Evolutionary conservation across 495 filamentous ascomycete species (phyloP), one percentile per base, ranked within the genome.

Genomic region (Arthonia radiata): DNA sequence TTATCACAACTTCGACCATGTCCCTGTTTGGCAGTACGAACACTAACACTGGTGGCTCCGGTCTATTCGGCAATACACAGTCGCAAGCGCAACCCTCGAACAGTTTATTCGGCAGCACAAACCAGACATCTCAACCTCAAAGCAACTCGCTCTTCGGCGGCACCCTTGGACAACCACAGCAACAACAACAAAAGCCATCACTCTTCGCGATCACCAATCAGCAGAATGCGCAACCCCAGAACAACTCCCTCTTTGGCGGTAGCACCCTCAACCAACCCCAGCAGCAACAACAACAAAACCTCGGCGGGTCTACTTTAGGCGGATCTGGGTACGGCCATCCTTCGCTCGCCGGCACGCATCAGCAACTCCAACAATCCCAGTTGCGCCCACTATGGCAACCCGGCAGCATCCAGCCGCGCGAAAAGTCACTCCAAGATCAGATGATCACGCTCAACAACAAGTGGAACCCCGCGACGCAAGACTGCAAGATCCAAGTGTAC

Each of bases 401-500:
- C 13, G 13, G 25, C 25, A 26, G 25, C 13, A 14, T 15, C 25
- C 25, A 26, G 25, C 25, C 25, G 13, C 13, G 61, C 27, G 77
- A 86, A 40, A 83, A 80, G 38, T 66, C 76, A 13, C 67, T 92
- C 9, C 63, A 67, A 10, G 78, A 89, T 34, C 83, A 94, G 49
- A 79, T 93, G 27, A 48, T 63, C 28, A 57, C 70, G 13, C 59
- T 93, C 32, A 55, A 62, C 23, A 57, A 71, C 18, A 91, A 92
- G 56, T 99, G 86, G 86, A 61, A 80, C 35, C 64, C 76, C 1
- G 44, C 51, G 5, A 64, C 55, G 39, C 64, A 61, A 7, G 56
- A 64, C 33, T 90, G 77, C 31, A 68, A 62, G 4, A 89, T 99
- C 53, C 71, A 79, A n/a, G n/a, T n/a, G n/a, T n/a, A n/a, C n/a